Conservation (phyloP, 148 eudicot species). For the Linanthus parryae region DNA sequence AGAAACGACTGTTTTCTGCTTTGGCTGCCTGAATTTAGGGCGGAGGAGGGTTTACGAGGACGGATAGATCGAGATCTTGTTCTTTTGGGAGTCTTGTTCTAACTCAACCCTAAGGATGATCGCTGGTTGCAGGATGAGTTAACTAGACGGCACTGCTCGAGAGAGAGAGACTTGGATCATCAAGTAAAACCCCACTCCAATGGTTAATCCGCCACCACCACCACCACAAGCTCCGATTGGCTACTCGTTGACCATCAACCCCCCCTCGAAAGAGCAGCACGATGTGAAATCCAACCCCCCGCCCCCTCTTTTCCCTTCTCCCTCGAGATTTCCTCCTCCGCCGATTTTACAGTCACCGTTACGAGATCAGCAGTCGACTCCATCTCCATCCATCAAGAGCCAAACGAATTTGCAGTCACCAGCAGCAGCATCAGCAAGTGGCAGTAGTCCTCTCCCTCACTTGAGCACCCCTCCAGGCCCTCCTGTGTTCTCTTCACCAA, state of each 20-base stretch:
- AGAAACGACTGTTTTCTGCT: no score
- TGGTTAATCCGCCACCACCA: slow-evolving; percentile 29
- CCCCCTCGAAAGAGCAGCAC: slow-evolving; percentile 23
- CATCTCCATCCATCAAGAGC: slow-evolving; percentile 27
- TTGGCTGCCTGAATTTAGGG: no score
- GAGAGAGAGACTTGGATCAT: no score
- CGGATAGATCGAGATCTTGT: no score
- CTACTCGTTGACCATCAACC: slow-evolving; percentile 16
- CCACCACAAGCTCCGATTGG: slow-evolving; percentile 16
- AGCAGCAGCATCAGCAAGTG: slow-evolving; percentile 34
- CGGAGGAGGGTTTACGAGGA: no score
- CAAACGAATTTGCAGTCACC: slow-evolving; percentile 23
- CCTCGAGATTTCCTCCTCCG: slow-evolving; percentile 37
- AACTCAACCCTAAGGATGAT: no score
- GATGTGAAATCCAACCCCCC: slow-evolving; percentile 22
- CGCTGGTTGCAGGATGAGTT: no score
- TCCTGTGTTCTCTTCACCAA: slow-evolving; percentile 79
- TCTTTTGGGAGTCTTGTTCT: no score
- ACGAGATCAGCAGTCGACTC: slow-evolving; percentile 41
- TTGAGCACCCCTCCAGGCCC: slow-evolving; percentile 94
- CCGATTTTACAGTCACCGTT: slow-evolving; percentile 28
- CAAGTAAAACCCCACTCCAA: no score
- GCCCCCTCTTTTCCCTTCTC: slow-evolving; percentile 27
- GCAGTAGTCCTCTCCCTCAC: slow-evolving; percentile 43
- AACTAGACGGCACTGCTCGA: no score